Evolutionary conservation across 208 protist genomes (phyloP).

Genomic region (Trypanosoma theileri): DNA sequence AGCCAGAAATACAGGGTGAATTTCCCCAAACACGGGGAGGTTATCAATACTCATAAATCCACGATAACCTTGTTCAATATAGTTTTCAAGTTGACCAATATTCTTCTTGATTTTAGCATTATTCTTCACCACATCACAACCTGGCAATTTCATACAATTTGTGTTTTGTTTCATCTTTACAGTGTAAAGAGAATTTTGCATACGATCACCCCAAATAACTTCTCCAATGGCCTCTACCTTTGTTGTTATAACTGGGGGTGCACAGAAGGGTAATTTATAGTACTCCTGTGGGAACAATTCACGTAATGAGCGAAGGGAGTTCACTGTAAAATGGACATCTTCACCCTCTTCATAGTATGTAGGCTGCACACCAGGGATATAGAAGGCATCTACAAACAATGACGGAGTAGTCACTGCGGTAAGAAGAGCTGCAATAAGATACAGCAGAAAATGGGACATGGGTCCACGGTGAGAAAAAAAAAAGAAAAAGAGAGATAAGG

Average conservation of each 20-base stretch:
- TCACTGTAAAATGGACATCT: slow-evolving; percentile 53
- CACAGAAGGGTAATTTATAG: slow-evolving; percentile 71
- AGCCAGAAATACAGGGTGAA: neutral
- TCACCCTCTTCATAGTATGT: slow-evolving; percentile 51
- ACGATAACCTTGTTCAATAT: slow-evolving; percentile 78
- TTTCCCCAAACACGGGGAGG: slow-evolving; percentile 50
- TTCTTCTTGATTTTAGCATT: slow-evolving; percentile 32
- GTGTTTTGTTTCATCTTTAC: slow-evolving; percentile 51
- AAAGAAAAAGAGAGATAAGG: no score
- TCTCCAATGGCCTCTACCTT: slow-evolving; percentile 66
- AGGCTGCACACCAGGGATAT: slow-evolving; percentile 59
- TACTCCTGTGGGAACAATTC: slow-evolving; percentile 72
- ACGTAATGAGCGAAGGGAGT: slow-evolving; percentile 67
- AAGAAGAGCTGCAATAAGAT: slow-evolving; percentile 13
- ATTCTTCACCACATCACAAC: slow-evolving; percentile 43
- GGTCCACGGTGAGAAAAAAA: neutral
- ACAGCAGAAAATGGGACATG: neutral
- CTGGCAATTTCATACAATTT: slow-evolving; percentile 38
- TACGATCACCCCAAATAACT: slow-evolving; percentile 80
- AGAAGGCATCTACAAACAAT: slow-evolving; percentile 36
- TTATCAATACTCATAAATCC: slow-evolving; percentile 87
- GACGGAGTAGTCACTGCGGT: neutral
- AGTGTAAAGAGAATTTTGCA: slow-evolving; percentile 69
- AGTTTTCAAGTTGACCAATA: slow-evolving; percentile 34
- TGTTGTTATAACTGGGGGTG: slow-evolving; percentile 27